Percentiles rank a stretch among this genome's conserved stretches.
Evolutionary conservation across 371 early-diverging fungal genomes (phyloP).

Genomic region (Mucor mucedo): DNA sequence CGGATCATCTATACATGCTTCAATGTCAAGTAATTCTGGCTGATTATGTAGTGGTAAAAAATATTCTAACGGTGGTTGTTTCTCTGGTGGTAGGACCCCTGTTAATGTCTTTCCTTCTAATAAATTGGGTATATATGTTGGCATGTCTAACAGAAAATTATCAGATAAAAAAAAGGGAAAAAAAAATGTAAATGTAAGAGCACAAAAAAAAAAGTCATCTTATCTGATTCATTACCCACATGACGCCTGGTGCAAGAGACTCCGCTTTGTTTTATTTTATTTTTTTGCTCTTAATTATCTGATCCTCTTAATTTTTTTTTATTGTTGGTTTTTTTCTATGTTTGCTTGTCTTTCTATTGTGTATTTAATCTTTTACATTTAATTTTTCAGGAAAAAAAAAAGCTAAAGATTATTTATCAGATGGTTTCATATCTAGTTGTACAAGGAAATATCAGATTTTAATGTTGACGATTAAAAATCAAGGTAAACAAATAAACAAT

Average conservation of each 20-base stretch:
- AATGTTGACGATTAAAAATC: background rate
- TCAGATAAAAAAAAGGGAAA: background rate
- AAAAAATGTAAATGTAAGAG: background rate
- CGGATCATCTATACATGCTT: slow-evolving; percentile 66
- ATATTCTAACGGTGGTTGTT: slow-evolving; percentile 30
- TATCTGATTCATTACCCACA: slow-evolving; percentile 2
- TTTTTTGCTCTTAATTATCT: background rate
- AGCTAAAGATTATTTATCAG: slow-evolving; percentile 3
- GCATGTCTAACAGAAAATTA: slow-evolving; percentile 2
- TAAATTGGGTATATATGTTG: slow-evolving; percentile 22
- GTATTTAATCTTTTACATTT: background rate
- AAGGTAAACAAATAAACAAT: slow-evolving; percentile 5
- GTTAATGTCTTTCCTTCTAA: slow-evolving; percentile 43
- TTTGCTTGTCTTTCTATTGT: too few species aligned
- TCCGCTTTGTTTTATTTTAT: background rate
- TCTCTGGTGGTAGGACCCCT: slow-evolving; percentile 43
- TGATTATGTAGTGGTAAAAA: slow-evolving; percentile 26
- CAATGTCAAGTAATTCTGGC: slow-evolving; percentile 54
- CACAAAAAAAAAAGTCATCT: slow-evolving; percentile 1
- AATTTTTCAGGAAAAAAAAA: background rate
- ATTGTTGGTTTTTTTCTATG: background rate
- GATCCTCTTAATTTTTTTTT: background rate
- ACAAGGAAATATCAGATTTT: slow-evolving; percentile 2
- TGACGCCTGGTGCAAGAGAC: background rate
- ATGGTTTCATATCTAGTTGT: background rate